phyloP scores from a whole-genome alignment of 164 flowering plant genomes.

The Buxus sempervirens region DNA sequence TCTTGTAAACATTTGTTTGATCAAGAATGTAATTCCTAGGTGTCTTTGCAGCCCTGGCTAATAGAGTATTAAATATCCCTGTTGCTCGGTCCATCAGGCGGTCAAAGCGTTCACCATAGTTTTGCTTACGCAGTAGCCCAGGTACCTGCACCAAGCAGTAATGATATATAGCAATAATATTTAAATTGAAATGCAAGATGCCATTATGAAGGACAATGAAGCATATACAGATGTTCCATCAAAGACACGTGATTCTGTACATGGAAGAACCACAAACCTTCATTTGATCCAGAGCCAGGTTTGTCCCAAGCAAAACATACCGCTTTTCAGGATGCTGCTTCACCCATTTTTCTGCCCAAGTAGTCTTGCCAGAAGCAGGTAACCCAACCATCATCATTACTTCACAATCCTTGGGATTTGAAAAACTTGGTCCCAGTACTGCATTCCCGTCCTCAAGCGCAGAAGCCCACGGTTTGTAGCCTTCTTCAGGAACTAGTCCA shows the following conservation, averaged over 20 bases:
- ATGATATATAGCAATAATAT: background rate
- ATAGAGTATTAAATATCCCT: conserved; percentile 45
- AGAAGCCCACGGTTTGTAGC: conserved; percentile 56
- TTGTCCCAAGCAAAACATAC: conserved; percentile 64
- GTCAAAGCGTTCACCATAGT: conserved; percentile 64
- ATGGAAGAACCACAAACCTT: conserved; percentile 31
- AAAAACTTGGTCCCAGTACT: conserved; percentile 38
- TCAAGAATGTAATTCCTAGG: conserved; percentile 57
- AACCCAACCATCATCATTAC: conserved; percentile 71
- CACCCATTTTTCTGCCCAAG: conserved; percentile 70
- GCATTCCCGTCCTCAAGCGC: conserved; percentile 51
- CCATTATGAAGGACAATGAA: background rate
- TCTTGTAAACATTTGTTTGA: conserved; percentile 71
- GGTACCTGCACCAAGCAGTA: conserved; percentile 46
- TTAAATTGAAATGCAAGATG: background rate
- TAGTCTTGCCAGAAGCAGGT: conserved; percentile 66
- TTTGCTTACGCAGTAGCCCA: conserved; percentile 49
- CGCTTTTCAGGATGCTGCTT: conserved; percentile 61
- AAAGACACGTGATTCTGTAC: background rate
- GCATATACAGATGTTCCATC: background rate
- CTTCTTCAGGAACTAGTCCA: conserved; percentile 55
- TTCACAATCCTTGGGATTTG: conserved; percentile 39
- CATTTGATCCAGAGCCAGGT: conserved; percentile 60
- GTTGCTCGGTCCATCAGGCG: conserved; percentile 57
- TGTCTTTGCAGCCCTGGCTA: conserved; percentile 50